phyloP scores from a whole-genome alignment of 2,329 filamentous ascomycete species.

The Microcyclosporella mali region DNA sequence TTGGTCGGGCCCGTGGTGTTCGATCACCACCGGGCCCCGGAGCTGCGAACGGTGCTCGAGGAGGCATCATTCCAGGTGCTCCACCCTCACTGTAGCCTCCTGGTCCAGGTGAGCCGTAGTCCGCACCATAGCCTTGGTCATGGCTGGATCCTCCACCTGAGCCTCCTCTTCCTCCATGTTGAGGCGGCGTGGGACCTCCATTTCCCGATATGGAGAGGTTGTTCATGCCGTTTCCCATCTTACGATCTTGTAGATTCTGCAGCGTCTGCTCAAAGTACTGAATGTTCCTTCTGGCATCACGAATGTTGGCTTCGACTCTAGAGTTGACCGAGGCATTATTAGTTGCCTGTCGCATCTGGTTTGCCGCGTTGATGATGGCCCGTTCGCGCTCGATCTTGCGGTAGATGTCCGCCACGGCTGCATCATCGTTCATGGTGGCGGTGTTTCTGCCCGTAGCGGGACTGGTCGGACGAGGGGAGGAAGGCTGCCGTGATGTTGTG shows the following conservation, averaged over 20 bases:
- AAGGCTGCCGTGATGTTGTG: neutral
- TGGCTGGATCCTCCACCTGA: slow-evolving; percentile 48
- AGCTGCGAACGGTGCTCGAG: slow-evolving; percentile 70
- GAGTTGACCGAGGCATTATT: slow-evolving; percentile 88
- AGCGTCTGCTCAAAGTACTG: slow-evolving; percentile 93
- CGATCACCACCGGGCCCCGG: slow-evolving; percentile 60
- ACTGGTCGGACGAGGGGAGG: slow-evolving; percentile 2
- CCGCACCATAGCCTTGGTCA: slow-evolving; percentile 46
- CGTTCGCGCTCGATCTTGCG: slow-evolving; percentile 98
- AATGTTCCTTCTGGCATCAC: slow-evolving; percentile 86
- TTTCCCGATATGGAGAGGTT: slow-evolving; percentile 57
- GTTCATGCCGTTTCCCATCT: slow-evolving; percentile 61
- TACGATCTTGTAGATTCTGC: slow-evolving; percentile 77
- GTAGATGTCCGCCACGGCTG: slow-evolving; percentile 71
- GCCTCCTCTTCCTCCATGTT: slow-evolving; percentile 30
- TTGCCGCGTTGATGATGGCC: slow-evolving; percentile 87
- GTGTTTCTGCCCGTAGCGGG: slow-evolving; percentile 15
- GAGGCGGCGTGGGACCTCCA: slow-evolving; percentile 31
- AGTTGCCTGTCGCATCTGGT: slow-evolving; percentile 90
- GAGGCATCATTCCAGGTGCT: slow-evolving; percentile 70
- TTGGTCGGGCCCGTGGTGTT: slow-evolving; percentile 69
- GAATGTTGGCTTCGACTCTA: slow-evolving; percentile 86
- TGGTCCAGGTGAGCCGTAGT: slow-evolving; percentile 54
- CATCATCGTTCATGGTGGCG: slow-evolving; percentile 54
- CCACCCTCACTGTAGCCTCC: slow-evolving; percentile 55